Conservation (phyloP, 31 red algal genomes). For the Porphyra umbilicalis region DNA sequence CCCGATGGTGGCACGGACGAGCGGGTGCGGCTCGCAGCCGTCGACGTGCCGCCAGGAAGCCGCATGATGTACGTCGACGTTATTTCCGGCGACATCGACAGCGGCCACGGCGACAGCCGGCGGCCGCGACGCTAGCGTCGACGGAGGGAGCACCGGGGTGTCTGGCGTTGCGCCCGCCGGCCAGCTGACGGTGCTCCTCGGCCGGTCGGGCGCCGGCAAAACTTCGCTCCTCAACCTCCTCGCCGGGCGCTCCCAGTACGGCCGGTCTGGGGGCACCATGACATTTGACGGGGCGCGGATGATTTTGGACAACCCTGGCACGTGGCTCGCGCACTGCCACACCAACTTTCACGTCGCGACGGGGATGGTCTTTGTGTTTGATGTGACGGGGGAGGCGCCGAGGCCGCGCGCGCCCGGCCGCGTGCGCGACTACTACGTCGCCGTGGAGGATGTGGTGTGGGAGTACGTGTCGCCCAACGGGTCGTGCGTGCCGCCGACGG, state of each 20-base stretch:
- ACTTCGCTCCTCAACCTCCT: conserved; percentile 81
- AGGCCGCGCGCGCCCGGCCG: not conserved
- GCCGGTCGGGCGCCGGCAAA: conserved; percentile 71
- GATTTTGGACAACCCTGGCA: conserved; percentile 15
- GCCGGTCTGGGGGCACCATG: conserved; percentile 29
- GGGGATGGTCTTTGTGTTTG: conserved; percentile 19
- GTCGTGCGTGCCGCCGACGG: conserved; percentile 14
- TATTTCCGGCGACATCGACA: too few species aligned
- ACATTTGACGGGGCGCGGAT: conserved; percentile 40
- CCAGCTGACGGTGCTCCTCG: conserved; percentile 61
- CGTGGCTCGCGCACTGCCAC: conserved; percentile 29
- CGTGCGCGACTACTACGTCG: conserved; percentile 20
- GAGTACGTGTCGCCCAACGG: conserved; percentile 8
- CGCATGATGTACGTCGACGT: too few species aligned
- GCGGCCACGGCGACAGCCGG: too few species aligned
- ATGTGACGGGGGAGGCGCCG: not conserved
- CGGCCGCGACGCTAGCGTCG: too few species aligned
- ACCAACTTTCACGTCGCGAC: conserved; percentile 23
- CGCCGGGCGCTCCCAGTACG: conserved; percentile 51
- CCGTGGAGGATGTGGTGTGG: conserved; percentile 26
- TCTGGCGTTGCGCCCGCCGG: conserved; percentile 43
- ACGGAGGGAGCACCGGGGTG: too few species aligned
- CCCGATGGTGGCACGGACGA: too few species aligned
- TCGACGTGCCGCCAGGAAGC: too few species aligned
- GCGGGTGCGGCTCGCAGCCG: too few species aligned